These are phyloP conservation scores for Crithidia thermophila DNA, from an alignment of 208 protist genomes.

Conservation along the genomic window DNA sequence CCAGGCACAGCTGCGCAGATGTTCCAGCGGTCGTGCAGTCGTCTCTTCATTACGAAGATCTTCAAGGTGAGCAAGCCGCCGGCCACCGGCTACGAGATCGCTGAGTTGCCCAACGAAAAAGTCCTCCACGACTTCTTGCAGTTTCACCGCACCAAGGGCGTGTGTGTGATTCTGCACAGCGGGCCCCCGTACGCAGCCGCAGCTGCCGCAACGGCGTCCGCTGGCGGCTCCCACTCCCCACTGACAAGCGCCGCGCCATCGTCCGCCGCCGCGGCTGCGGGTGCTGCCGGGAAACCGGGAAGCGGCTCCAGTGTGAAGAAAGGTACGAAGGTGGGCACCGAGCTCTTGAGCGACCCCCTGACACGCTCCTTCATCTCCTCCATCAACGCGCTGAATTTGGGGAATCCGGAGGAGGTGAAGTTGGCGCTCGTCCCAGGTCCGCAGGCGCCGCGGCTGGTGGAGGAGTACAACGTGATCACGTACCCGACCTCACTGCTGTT, in stretches of 20 bases:
- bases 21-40: conserved; percentile 22
- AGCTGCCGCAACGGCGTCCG: conserved; percentile 4
- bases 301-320: neutral
- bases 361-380: conserved; percentile 81
- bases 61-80: conserved; percentile 72
- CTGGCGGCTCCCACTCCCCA: neutral
- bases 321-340: conserved; percentile 3
- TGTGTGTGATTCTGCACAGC: conserved; percentile 75
- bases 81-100: conserved; percentile 81
- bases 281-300: neutral
- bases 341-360: conserved; percentile 55
- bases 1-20: neutral
- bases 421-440: conserved; percentile 77
- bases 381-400: conserved; percentile 78
- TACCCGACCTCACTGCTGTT: conserved; percentile 82
- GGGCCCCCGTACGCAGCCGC: conserved; percentile 25
- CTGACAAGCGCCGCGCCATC: conserved; percentile 11
- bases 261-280: neutral
- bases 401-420: conserved; percentile 76
- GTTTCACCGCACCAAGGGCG: conserved; percentile 58
- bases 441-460: conserved; percentile 56
- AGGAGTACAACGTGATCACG: conserved; percentile 75
- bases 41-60: conserved; percentile 66
- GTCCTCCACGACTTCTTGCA: conserved; percentile 72
- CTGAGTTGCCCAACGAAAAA: conserved; percentile 82